phyloP scores from a whole-genome alignment of 2,329 filamentous ascomycete species.

The Colletotrichum sp. region DNA sequence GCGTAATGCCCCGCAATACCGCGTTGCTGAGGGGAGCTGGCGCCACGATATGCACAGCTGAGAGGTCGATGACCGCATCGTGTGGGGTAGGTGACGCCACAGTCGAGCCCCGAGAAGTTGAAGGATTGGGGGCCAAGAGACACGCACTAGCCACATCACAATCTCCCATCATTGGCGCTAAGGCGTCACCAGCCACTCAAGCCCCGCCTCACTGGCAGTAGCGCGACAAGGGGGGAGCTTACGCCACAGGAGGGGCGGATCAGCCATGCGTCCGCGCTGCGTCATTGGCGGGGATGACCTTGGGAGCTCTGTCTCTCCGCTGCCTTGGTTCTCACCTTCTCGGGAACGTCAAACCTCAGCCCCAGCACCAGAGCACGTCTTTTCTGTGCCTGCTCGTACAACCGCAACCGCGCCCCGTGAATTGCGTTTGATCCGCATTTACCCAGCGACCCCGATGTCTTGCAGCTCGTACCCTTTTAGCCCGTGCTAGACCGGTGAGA shows the following conservation, averaged over 20 bases:
- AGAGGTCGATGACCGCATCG: slow-evolving; percentile 18
- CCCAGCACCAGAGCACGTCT: not conserved
- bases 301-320: not conserved
- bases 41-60: not conserved
- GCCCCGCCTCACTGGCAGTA: not conserved
- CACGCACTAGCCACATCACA: not conserved
- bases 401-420: slow-evolving; percentile 8
- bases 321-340: slow-evolving; percentile 14
- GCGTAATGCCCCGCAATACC: slow-evolving; percentile 18
- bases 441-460: not conserved
- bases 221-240: not conserved
- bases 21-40: not conserved
- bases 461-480: not conserved
- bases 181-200: not conserved
- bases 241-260: slow-evolving; percentile 13
- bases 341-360: slow-evolving; percentile 6
- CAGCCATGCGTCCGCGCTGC: slow-evolving; percentile 4
- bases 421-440: slow-evolving; percentile 3
- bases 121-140: not conserved
- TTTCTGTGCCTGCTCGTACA: not conserved
- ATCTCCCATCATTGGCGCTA: not conserved
- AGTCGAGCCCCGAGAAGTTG: not conserved
- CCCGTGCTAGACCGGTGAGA: not conserved
- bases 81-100: slow-evolving; percentile 24
- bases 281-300: slow-evolving; percentile 15